phyloP scores from a whole-genome alignment of 768 basidiomycete genomes.

The Hemileccinum impolitum region DNA sequence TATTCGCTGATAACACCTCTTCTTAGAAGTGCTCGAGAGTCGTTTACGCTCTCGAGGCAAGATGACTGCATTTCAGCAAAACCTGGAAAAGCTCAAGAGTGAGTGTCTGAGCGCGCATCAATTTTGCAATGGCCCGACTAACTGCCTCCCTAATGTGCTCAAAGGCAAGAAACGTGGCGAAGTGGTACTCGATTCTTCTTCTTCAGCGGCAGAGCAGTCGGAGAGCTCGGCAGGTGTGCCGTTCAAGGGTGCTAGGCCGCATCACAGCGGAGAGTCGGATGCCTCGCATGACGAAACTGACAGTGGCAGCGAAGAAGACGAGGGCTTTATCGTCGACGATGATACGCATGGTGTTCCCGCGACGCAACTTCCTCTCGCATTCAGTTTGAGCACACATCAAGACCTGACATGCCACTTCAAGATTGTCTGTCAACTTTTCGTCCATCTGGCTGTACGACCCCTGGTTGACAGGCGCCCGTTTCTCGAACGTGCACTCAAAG shows the following conservation, averaged over 20 bases:
- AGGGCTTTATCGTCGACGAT: constrained; percentile 63
- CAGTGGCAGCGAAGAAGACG: constrained; percentile 17
- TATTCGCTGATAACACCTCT: background rate
- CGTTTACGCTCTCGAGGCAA: constrained; percentile 63
- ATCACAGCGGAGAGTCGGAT: constrained; percentile 35
- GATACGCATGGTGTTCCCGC: constrained; percentile 39
- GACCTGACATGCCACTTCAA: constrained; percentile 81
- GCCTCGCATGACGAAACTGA: constrained; percentile 32
- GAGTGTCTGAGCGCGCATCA: background rate
- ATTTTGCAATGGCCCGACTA: background rate
- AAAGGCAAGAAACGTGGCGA: constrained; percentile 46
- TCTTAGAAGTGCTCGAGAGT: constrained; percentile 56
- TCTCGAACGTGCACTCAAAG: constrained; percentile 50
- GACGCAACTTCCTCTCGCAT: constrained; percentile 64
- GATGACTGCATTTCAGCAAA: constrained; percentile 57
- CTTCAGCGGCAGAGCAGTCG: constrained; percentile 33
- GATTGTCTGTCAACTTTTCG: constrained; percentile 83
- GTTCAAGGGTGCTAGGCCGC: constrained; percentile 47
- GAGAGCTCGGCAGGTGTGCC: constrained; percentile 28
- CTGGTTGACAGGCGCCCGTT: constrained; percentile 48
- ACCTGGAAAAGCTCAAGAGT: constrained; percentile 68
- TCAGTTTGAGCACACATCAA: constrained; percentile 77
- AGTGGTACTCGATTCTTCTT: constrained; percentile 26
- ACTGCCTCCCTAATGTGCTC: constrained; percentile 6
- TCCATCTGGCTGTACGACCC: constrained; percentile 69